phyloP scores from a whole-genome alignment of 2,329 filamentous ascomycete genomes.

The Aschersonia sp. region DNA sequence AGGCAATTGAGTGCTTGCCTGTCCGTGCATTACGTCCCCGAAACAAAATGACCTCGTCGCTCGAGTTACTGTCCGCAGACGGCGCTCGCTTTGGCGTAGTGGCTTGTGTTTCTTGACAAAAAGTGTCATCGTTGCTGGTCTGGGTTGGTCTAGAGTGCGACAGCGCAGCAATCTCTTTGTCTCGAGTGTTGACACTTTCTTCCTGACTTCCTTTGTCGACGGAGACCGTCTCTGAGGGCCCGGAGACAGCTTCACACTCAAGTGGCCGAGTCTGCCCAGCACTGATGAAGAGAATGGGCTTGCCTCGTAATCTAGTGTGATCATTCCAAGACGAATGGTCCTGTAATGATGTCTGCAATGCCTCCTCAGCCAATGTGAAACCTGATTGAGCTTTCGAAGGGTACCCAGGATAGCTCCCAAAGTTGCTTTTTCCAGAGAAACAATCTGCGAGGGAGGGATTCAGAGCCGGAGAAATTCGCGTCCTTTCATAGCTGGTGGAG shows the following conservation, averaged over 20 bases:
- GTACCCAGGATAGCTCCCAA: not conserved
- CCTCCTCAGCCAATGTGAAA: slow-evolving; percentile 28
- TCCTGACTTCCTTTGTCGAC: not conserved
- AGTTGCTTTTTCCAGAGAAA: too few species aligned
- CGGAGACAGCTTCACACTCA: slow-evolving; percentile 10
- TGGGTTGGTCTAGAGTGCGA: too few species aligned
- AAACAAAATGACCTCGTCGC: slow-evolving; percentile 56
- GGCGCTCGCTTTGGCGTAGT: slow-evolving; percentile 7
- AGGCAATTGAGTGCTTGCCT: not conserved
- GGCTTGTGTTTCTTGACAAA: not conserved
- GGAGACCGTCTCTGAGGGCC: not conserved
- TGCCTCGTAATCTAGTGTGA: slow-evolving; percentile 28
- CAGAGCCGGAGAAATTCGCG: too few species aligned
- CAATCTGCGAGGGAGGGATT: too few species aligned
- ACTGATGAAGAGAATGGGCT: slow-evolving; percentile 38
- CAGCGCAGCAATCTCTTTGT: not conserved
- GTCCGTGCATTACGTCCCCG: slow-evolving; percentile 30
- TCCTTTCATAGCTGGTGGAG: too few species aligned
- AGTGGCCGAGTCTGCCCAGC: slow-evolving; percentile 37
- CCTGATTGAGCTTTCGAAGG: not conserved
- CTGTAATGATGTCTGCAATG: slow-evolving; percentile 31
- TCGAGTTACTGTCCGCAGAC: slow-evolving; percentile 28
- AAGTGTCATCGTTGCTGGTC: not conserved
- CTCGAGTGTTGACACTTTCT: not conserved
- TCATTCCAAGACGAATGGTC: slow-evolving; percentile 24